Conservation (phyloP, 2,329 filamentous ascomycete genomes). For the Fusarium staphyleae region DNA sequence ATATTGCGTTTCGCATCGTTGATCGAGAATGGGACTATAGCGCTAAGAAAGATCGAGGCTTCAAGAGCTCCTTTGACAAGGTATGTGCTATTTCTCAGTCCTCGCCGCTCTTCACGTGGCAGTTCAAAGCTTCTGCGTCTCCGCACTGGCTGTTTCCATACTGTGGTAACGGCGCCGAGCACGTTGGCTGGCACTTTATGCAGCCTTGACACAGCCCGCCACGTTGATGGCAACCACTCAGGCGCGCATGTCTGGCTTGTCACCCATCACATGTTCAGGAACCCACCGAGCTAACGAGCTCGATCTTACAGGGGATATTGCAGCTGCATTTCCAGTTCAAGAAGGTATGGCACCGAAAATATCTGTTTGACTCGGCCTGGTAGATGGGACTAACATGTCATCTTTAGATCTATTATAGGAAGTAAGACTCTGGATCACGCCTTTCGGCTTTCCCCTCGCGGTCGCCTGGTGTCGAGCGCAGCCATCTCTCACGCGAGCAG, state of each 20-base stretch:
- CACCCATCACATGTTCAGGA: slow-evolving; percentile 14
- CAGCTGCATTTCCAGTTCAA: slow-evolving; percentile 99
- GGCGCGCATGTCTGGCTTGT: slow-evolving; percentile 7
- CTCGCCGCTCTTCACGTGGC: slow-evolving; percentile 25
- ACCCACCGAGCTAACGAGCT: slow-evolving; percentile 26
- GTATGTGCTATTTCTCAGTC: slow-evolving; percentile 57
- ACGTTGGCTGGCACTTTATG: slow-evolving; percentile 19
- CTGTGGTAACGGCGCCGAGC: slow-evolving; percentile 12
- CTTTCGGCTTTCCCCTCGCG: slow-evolving; percentile 7
- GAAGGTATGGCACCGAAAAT: slow-evolving; percentile 67
- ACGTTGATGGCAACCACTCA: slow-evolving; percentile 19
- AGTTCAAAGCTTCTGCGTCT: slow-evolving; percentile 15
- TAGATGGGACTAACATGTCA: slow-evolving; percentile 35
- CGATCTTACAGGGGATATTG: slow-evolving; percentile 75
- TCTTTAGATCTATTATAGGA: slow-evolving; percentile 63
- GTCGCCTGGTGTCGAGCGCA: background rate
- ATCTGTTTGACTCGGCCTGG: slow-evolving; percentile 2
- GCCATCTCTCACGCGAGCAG: slow-evolving; percentile 13
- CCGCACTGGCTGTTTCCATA: slow-evolving; percentile 20
- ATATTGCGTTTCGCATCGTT: slow-evolving; percentile 95
- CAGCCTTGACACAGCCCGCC: slow-evolving; percentile 17
- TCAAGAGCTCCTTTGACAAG: slow-evolving; percentile 97
- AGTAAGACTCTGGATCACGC: slow-evolving; percentile 46
- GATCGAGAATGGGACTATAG: slow-evolving; percentile 99
- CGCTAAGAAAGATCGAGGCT: slow-evolving; percentile 91